Evolutionary conservation across 495 filamentous ascomycete species (phyloP), one percentile per base, ranked within the genome.

Genomic region (Xylaria nigripes): DNA sequence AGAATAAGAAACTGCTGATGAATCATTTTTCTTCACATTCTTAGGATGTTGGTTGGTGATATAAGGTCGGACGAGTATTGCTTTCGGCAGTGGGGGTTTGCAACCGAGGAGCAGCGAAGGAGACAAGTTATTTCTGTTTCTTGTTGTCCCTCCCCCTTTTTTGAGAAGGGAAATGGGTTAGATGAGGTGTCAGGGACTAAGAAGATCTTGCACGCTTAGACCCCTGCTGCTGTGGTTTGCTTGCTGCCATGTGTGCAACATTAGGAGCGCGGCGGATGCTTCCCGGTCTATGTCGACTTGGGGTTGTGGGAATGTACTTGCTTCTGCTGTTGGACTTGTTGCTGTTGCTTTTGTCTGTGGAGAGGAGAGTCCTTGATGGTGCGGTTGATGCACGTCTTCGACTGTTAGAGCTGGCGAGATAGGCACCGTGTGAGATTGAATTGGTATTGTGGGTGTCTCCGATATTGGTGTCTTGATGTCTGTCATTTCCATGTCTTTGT

Each of bases 171-270:
- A 29, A 29, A 29, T 29, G 16, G 12, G 6, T 23, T 2, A 24
- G 8, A 6, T 3, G 5, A 18, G 2, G 16, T 12, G 8, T 75
- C 59, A 84, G 36, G 84, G 80, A 51, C 82, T 90, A 42, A 94
- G 73, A 50, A 93, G 68, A 70, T 94, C 89, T 51, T 76, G 81
- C 1, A 92, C 89, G 64, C 88, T 91, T 81, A 92, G 27, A 51
- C 22, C 1, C 57, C 44, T n/a, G 29, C 50, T 13, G 55, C 64
- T 24, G 50, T 29, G 8, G 8, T 48, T 25, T 42, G 63, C 29
- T 65, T 61, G 16, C 86, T 70, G 16, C 84, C 74, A 59, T 50
- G 77, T 78, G 48, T 88, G 90, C 43, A 95, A 68, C 83, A 93
- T 86, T 42, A 95, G 68, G 58, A 95, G 68, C 1, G 88, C 87